phyloP scores from a whole-genome alignment of 1,139 yeast genomes.

The Pichia sp. region DNA sequence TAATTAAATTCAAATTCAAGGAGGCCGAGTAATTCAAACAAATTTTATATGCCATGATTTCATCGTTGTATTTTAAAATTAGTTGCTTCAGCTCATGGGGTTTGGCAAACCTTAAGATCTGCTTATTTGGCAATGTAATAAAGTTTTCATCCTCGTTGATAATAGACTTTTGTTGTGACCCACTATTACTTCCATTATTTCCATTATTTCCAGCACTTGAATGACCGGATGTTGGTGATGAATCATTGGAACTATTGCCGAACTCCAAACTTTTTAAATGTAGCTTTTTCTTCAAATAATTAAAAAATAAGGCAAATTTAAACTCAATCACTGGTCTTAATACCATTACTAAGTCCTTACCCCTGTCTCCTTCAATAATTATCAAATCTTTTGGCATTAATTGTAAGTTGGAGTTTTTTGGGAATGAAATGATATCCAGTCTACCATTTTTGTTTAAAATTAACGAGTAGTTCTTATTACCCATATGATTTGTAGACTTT shows the following conservation, averaged over 20 bases:
- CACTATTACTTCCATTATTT: slow-evolving; percentile 15
- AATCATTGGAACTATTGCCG: slow-evolving; percentile 27
- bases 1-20: slow-evolving; percentile 24
- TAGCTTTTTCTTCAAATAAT: slow-evolving; percentile 68
- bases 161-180: slow-evolving; percentile 24
- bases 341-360: slow-evolving; percentile 81
- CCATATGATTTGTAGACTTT: slow-evolving; percentile 19
- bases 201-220: slow-evolving; percentile 27
- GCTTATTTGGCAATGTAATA: slow-evolving; percentile 41
- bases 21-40: slow-evolving; percentile 44
- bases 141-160: slow-evolving; percentile 29
- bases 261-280: slow-evolving; percentile 70
- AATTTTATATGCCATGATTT: slow-evolving; percentile 62
- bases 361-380: slow-evolving; percentile 94
- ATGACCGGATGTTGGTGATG: slow-evolving; percentile 19
- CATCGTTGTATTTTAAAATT: slow-evolving; percentile 57
- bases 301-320: slow-evolving; percentile 74
- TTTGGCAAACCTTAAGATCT: slow-evolving; percentile 65
- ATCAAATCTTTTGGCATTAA: slow-evolving; percentile 71
- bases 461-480: slow-evolving; percentile 28
- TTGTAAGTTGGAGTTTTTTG: slow-evolving; percentile 44
- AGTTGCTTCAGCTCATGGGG: slow-evolving; percentile 56
- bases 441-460: slow-evolving; percentile 52
- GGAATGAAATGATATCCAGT: slow-evolving; percentile 36
- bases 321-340: slow-evolving; percentile 58